Evolutionary conservation across 2,329 filamentous ascomycete genomes (phyloP).

Genomic region (Domatiomyces catenatus): DNA sequence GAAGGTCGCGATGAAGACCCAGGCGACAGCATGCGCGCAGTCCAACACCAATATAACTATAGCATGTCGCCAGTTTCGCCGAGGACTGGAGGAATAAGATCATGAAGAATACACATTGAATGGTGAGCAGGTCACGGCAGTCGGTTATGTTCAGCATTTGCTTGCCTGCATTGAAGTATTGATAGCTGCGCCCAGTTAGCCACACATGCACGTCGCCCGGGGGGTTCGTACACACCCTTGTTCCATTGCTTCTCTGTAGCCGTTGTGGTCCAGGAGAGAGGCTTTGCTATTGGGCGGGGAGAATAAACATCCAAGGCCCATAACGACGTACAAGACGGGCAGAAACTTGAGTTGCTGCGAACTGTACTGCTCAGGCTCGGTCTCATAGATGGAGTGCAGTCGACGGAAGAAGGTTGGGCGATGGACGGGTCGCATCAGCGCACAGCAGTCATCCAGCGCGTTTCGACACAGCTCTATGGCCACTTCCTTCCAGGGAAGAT

Average conservation of each 20-base stretch:
- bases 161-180: constrained; percentile 57
- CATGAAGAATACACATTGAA: constrained; percentile 66
- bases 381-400: constrained; percentile 64
- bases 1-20: constrained; percentile 59
- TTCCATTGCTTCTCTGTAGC: constrained; percentile 36
- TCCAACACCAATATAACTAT: constrained; percentile 65
- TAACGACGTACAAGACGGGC: constrained; percentile 54
- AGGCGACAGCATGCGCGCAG: constrained; percentile 60
- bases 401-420: constrained; percentile 64
- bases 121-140: constrained; percentile 56
- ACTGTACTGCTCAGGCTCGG: constrained; percentile 44
- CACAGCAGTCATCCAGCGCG: constrained; percentile 47
- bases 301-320: constrained; percentile 62
- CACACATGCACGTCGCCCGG: constrained; percentile 2
- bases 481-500: constrained; percentile 51
- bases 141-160: constrained; percentile 45
- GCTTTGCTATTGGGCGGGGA: constrained; percentile 37
- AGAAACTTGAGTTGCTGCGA: constrained; percentile 53
- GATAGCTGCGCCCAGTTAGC: constrained; percentile 38
- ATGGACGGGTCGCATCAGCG: constrained; percentile 59
- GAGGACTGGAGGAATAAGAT: constrained; percentile 68
- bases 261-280: constrained; percentile 33
- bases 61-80: constrained; percentile 63
- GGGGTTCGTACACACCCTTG: constrained; percentile 34
- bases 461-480: constrained; percentile 43